Conservation (phyloP, 306 rosid genomes). For the Prosopis cineraria region DNA sequence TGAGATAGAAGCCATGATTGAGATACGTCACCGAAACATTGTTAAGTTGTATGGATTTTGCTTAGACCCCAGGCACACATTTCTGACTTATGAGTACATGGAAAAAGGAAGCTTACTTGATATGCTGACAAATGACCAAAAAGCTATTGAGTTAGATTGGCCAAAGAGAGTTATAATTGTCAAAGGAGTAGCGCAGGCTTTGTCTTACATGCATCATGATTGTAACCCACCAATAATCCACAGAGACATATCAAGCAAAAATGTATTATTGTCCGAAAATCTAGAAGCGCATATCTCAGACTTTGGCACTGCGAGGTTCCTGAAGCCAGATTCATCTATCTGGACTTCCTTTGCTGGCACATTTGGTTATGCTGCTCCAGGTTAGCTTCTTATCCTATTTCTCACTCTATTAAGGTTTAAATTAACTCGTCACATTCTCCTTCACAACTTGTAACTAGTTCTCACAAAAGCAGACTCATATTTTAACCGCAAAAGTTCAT, state of each 20-base stretch:
- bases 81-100: background rate
- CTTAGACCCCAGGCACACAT: background rate
- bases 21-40: constrained; percentile 27
- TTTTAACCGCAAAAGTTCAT: no score
- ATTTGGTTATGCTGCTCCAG: constrained; percentile 37
- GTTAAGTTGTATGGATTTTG: background rate
- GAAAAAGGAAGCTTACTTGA: background rate
- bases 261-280: constrained; percentile 15
- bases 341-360: constrained; percentile 31
- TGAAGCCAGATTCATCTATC: no score
- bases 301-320: constrained; percentile 32
- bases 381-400: background rate
- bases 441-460: no score
- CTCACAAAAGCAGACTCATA: no score
- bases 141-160: background rate
- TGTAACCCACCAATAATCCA: background rate
- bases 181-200: background rate
- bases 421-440: no score
- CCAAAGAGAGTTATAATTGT: background rate
- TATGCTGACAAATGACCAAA: background rate
- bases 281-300: constrained; percentile 30
- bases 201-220: background rate
- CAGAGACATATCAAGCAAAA: constrained; percentile 33
- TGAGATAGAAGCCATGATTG: constrained; percentile 33
- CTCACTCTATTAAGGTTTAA: background rate